Evolutionary conservation across 176 grass and related monocot genomes (phyloP).

Genomic region (Juncus effusus): DNA sequence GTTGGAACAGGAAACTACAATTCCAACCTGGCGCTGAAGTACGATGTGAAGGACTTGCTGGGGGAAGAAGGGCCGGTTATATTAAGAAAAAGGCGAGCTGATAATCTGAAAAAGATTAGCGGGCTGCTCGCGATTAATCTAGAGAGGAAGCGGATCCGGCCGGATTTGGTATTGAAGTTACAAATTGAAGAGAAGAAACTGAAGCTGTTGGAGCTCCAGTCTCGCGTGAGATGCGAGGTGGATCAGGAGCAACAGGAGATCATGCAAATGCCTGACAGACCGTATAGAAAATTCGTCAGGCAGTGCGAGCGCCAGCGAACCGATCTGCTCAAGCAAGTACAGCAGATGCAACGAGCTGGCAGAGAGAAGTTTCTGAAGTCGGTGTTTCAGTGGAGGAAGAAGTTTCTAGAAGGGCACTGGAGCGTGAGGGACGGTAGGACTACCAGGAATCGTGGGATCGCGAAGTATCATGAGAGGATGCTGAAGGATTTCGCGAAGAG

Average conservation of each 20-base stretch:
- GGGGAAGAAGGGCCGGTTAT: constrained; percentile 71
- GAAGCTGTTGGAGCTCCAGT: constrained; percentile 76
- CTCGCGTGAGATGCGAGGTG: constrained; percentile 87
- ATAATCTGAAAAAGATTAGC: constrained; percentile 91
- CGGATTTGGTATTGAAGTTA: constrained; percentile 87
- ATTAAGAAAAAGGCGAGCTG: constrained; percentile 70
- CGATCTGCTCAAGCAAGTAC: constrained; percentile 80
- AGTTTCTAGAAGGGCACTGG: constrained; percentile 94
- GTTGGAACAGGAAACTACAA: constrained; percentile 67
- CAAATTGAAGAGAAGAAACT: constrained; percentile 99
- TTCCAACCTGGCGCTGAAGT: constrained; percentile 66
- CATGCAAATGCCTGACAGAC: constrained; percentile 90
- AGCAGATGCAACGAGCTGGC: constrained; percentile 66
- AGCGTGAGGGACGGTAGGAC: constrained; percentile 94
- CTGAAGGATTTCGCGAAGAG: constrained; percentile 91
- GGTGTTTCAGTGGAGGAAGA: constrained; percentile 92
- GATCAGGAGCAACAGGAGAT: constrained; percentile 97
- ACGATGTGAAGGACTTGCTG: constrained; percentile 91
- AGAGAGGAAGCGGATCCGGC: constrained; percentile 85
- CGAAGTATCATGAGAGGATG: constrained; percentile 99
- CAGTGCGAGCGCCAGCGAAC: constrained; percentile 86
- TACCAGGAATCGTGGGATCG: constrained; percentile 81
- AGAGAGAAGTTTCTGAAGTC: constrained; percentile 95
- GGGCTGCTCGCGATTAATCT: constrained; percentile 84
- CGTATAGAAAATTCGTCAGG: constrained; percentile 90